phyloP scores from a whole-genome alignment of 805 yeast species.

The Wickerhamomyces subpelliculosus region DNA sequence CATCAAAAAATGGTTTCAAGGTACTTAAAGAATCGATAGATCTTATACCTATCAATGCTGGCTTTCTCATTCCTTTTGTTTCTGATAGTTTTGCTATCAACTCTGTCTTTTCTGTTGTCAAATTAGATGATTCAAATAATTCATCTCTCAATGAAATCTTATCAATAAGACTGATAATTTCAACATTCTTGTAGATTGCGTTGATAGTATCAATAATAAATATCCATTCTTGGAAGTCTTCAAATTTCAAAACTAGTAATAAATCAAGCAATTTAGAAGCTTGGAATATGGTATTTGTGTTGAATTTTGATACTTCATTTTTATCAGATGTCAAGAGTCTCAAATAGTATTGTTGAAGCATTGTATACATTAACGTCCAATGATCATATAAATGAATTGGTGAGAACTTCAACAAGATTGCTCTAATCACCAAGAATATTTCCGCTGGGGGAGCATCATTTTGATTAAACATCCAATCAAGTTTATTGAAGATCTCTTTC shows the following conservation, averaged over 20 bases:
- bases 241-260: slow-evolving; percentile 57
- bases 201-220: slow-evolving; percentile 67
- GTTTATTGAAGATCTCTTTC: slow-evolving; percentile 37
- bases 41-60: slow-evolving; percentile 32
- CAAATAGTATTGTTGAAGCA: slow-evolving; percentile 46
- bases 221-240: slow-evolving; percentile 87
- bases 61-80: slow-evolving; percentile 24
- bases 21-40: slow-evolving; percentile 34
- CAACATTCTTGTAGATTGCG: slow-evolving; percentile 38
- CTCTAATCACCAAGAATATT: slow-evolving; percentile 55
- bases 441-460: slow-evolving; percentile 30
- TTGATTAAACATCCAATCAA: slow-evolving; percentile 33
- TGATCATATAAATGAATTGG: slow-evolving; percentile 57
- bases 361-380: slow-evolving; percentile 65
- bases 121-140: slow-evolving; percentile 17
- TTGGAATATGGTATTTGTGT: slow-evolving; percentile 38
- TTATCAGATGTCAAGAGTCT: slow-evolving; percentile 22
- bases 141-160: slow-evolving; percentile 12
- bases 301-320: slow-evolving; percentile 27
- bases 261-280: slow-evolving; percentile 79
- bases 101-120: slow-evolving; percentile 10
- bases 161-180: slow-evolving; percentile 21
- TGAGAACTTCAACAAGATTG: slow-evolving; percentile 53
- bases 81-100: slow-evolving; percentile 12
- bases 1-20: slow-evolving; percentile 59